A percentile compares a stretch with the other conserved stretches of the same genome.
Conservation (phyloP, 2,329 filamentous ascomycete species). For the Aspergillus sp. region DNA sequence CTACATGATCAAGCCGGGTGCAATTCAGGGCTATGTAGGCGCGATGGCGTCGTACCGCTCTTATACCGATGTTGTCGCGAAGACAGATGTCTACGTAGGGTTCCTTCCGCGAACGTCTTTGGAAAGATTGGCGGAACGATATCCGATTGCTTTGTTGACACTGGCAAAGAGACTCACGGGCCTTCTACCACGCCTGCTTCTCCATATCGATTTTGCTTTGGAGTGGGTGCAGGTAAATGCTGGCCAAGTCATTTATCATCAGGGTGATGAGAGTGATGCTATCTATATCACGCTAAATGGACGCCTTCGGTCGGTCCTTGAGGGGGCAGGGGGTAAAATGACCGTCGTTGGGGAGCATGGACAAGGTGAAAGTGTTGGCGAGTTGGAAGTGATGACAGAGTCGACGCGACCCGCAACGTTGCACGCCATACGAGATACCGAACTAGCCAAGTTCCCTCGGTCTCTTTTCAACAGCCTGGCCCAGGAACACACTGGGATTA, state of each 20-base stretch:
- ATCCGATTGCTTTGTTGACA: constrained; percentile 87
- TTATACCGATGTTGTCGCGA: constrained; percentile 94
- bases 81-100: constrained; percentile 97
- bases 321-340: constrained; percentile 77
- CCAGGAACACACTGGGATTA: constrained; percentile 95
- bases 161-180: constrained; percentile 94
- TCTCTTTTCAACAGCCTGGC: constrained; percentile 97
- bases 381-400: constrained; percentile 95
- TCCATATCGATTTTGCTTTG: constrained; percentile 96
- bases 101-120: constrained; percentile 83
- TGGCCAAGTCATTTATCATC: constrained; percentile 90
- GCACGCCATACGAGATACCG: constrained; percentile 94
- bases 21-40: constrained; percentile 89
- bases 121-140: constrained; percentile 87
- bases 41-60: constrained; percentile 93
- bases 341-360: constrained; percentile 89
- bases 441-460: constrained; percentile 92
- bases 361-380: constrained; percentile 95
- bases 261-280: constrained; percentile 92
- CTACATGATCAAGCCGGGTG: constrained; percentile 90
- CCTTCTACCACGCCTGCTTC: constrained; percentile 80
- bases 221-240: constrained; percentile 98
- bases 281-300: constrained; percentile 98
- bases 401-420: constrained; percentile 85
- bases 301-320: constrained; percentile 78